Conservation (phyloP, 768 basidiomycete genomes). For the Psilocybe subaeruginosa region DNA sequence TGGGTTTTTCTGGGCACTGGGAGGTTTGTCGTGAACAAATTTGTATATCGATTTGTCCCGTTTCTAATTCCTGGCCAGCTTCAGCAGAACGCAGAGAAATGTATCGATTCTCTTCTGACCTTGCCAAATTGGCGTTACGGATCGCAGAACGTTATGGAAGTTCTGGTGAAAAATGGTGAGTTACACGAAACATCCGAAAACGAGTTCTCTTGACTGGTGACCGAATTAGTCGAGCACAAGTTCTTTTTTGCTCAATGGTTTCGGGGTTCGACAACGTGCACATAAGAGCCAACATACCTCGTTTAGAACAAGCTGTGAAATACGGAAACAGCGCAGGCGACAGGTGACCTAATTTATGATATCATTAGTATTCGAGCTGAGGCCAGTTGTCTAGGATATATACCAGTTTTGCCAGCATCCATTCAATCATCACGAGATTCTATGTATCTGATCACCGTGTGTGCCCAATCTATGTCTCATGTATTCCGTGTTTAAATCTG, state of each 20-base stretch:
- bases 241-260: conserved; percentile 63
- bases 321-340: conserved; percentile 72
- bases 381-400: conserved; percentile 48
- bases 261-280: conserved; percentile 71
- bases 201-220: background rate
- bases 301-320: conserved; percentile 64
- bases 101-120: conserved; percentile 69
- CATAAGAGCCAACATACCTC: conserved; percentile 60
- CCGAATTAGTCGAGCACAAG: conserved; percentile 54
- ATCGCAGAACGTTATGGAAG: conserved; percentile 70
- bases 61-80: conserved; percentile 31
- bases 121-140: conserved; percentile 66
- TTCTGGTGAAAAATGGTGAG: conserved; percentile 69
- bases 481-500: background rate
- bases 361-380: background rate
- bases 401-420: conserved; percentile 61
- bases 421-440: conserved; percentile 53
- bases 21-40: conserved; percentile 40
- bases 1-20: conserved; percentile 75
- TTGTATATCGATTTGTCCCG: background rate
- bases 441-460: conserved; percentile 66
- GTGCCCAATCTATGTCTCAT: conserved; percentile 22
- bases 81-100: conserved; percentile 64
- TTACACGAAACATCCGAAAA: background rate
- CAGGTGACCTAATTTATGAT: conserved; percentile 41